A percentile compares a stretch with the other conserved stretches of the same genome.
These are phyloP conservation scores for Trichophyton schoenleinii DNA, from an alignment of 2,329 filamentous ascomycete genomes.

Conservation along the genomic window DNA sequence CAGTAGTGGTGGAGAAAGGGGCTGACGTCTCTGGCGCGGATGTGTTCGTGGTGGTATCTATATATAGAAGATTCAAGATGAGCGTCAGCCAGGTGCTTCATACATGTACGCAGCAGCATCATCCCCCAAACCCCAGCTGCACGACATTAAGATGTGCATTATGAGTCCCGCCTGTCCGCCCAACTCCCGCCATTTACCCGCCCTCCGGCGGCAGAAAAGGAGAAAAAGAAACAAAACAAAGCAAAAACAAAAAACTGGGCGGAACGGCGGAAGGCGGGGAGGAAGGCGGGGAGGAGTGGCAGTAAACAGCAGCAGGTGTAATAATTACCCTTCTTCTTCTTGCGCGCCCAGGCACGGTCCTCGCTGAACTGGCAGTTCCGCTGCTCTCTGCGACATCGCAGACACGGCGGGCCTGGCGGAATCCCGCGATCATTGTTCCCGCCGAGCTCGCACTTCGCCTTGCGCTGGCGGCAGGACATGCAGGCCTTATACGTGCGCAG, in stretches of 20 bases:
- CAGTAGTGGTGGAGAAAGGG: slow-evolving; percentile 1
- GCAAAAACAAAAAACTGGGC: neutral
- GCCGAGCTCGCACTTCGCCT: slow-evolving; percentile 41
- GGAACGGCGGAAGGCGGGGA: neutral
- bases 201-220: neutral
- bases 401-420: slow-evolving; percentile 31
- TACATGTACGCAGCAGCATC: neutral
- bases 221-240: neutral
- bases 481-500: slow-evolving; percentile 45
- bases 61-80: neutral
- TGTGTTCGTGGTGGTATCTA: neutral
- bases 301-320: neutral
- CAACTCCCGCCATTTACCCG: neutral
- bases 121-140: neutral
- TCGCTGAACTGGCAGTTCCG: slow-evolving; percentile 38
- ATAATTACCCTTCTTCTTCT: slow-evolving; percentile 17
- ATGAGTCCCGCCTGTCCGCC: neutral
- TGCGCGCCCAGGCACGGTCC: slow-evolving; percentile 31
- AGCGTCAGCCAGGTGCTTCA: neutral
- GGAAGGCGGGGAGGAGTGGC: neutral
- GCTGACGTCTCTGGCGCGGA: slow-evolving; percentile 4
- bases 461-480: slow-evolving; percentile 40
- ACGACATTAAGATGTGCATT: neutral
- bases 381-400: slow-evolving; percentile 40
- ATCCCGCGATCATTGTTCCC: slow-evolving; percentile 26